These are phyloP conservation scores for Rutidosis leptorrhynchoides DNA, from an alignment of 129 eudicot species.

Conservation along the genomic window DNA sequence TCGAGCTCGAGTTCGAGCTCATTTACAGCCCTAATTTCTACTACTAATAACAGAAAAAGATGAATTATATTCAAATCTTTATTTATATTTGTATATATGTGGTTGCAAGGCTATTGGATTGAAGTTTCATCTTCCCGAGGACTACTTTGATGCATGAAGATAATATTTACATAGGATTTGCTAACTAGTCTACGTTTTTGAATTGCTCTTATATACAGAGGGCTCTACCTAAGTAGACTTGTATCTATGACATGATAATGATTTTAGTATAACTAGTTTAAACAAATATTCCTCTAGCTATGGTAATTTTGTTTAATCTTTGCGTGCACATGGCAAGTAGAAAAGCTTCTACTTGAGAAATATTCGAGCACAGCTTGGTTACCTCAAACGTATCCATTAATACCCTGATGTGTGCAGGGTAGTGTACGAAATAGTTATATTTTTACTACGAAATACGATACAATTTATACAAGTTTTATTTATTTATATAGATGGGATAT, in stretches of 20 bases:
- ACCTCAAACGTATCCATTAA: neutral
- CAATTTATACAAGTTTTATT: too few species aligned
- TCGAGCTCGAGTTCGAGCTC: too few species aligned
- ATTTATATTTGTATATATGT: slow-evolving; percentile 2
- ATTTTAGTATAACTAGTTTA: neutral
- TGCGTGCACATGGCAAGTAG: neutral
- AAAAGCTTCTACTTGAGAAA: neutral
- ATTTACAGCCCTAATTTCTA: too few species aligned
- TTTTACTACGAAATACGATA: too few species aligned
- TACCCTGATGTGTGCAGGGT: too few species aligned
- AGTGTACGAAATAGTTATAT: too few species aligned
- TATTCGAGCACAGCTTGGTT: neutral
- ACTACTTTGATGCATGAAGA: slow-evolving; percentile 43
- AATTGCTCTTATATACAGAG: slow-evolving; percentile 16
- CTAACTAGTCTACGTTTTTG: slow-evolving; percentile 21
- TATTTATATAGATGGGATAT: too few species aligned
- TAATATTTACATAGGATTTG: neutral
- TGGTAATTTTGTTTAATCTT: neutral
- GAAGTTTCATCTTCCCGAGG: slow-evolving; percentile 80
- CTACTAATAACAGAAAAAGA: neutral
- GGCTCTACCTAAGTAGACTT: slow-evolving; percentile 22
- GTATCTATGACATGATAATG: slow-evolving; percentile 7
- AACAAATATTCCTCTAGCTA: too few species aligned
- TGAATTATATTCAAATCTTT: neutral
- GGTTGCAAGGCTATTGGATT: slow-evolving; percentile 77